These are phyloP conservation scores for Lachnellula hyalina DNA, from an alignment of 2,329 filamentous ascomycete genomes.

Conservation along the genomic window DNA sequence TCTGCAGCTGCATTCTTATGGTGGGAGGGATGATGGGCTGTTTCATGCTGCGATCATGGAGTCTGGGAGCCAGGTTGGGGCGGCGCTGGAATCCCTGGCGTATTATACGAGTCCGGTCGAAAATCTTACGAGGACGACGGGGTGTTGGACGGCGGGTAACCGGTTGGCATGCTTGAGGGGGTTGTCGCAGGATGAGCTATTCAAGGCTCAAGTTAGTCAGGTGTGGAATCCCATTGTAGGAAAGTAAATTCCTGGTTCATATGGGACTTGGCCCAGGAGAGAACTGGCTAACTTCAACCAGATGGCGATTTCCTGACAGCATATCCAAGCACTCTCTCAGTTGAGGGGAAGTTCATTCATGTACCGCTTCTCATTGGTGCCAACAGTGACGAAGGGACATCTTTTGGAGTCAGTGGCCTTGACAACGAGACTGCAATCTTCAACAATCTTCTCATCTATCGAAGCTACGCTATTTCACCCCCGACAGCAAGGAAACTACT, in stretches of 20 bases:
- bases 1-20: constrained; percentile 49
- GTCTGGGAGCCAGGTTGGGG: constrained; percentile 37
- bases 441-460: constrained; percentile 37
- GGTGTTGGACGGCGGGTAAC: constrained; percentile 18
- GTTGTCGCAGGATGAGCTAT: constrained; percentile 16
- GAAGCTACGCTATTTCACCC: constrained; percentile 42
- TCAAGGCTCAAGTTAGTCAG: constrained; percentile 13
- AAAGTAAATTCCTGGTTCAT: not conserved
- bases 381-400: constrained; percentile 45
- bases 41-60: constrained; percentile 51
- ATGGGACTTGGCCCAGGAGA: not conserved
- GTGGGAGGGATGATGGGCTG: constrained; percentile 48
- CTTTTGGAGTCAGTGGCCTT: constrained; percentile 36
- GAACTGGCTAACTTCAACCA: not conserved
- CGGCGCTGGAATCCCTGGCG: constrained; percentile 20
- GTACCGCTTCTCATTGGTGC: constrained; percentile 43
- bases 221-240: constrained; percentile 20
- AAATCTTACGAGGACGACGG: constrained; percentile 32
- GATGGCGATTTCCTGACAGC: constrained; percentile 45
- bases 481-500: constrained; percentile 39
- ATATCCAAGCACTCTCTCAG: constrained; percentile 42
- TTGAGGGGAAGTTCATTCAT: constrained; percentile 37
- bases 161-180: constrained; percentile 20
- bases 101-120: constrained; percentile 34
- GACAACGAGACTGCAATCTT: constrained; percentile 41